Evolutionary conservation across 257 asterid species (phyloP), one percentile per base, ranked within the genome.

Genomic region (Capsicum baccatum): DNA sequence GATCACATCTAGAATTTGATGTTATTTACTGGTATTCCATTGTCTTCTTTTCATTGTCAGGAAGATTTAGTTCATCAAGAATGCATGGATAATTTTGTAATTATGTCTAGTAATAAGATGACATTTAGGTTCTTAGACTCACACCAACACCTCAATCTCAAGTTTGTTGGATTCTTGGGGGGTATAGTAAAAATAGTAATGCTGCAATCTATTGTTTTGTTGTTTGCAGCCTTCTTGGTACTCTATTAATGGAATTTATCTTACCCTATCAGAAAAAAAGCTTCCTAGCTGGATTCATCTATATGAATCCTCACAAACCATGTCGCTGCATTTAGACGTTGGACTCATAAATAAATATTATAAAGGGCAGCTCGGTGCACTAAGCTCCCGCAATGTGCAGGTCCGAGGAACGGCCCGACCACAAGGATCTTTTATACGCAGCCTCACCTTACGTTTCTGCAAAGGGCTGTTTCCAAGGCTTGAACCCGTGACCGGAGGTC

Each of bases 1-100:
- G 54, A 81, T 85, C 52, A 54, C 54, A 8, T 37, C 80, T 54
- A 52, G 50, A 63, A 52, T 62, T 78, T 42, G 15, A 58, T 69
- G 26, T 80, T 39, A 6, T 64, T 54, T 58, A 12, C 57, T 44
- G 3, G 37, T 44, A 33, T 47, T 47, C 17, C n/a, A n/a, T 74
- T 50, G 19, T 50, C 59, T 74, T 47, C 60, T 3, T 74, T 71
- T 3, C 44, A 19, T 26, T 19, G 12, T 42, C 59, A 71, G 58
- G 13, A n/a, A 47, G 6, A n/a, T 10, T 71, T 47, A 47, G n/a
- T 48, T 73, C 80, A 3, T 48, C 19, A 74, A 74, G 60, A 74
- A 74, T 74, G 44, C 44, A 71, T 10, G 59, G 42, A 47, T 71
- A 47, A n/a, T 48, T 73, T 48, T 0, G 48, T 39, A 3, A 48